Evolutionary conservation across 1,284 basidiomycete species (phyloP), one percentile per base, ranked within the genome.

Genomic region (Apiotrichum sp.): DNA sequence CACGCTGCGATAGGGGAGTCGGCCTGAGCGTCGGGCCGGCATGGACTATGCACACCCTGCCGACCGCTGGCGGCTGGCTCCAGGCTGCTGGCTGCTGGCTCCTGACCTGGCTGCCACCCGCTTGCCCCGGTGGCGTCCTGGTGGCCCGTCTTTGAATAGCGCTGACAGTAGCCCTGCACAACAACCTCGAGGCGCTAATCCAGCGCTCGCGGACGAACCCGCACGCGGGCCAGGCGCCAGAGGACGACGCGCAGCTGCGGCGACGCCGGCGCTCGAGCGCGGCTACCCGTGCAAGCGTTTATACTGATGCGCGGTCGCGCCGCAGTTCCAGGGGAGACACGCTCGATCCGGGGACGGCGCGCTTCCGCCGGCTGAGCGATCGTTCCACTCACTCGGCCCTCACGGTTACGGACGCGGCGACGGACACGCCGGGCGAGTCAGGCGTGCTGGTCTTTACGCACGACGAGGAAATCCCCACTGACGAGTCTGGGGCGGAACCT

Each of bases 181-280:
- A 62, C 47, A 73, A 73, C 48, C 68, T 77, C 42, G 75, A 75
- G 55, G 65, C 57, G 34, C 64, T 77, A 34, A 76, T 76, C 55
- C 64, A 65, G 38, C 69, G 66, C 38, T 69, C 70, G 39, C 62
- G 66, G 10, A 59, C 60, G 31, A 62, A 68, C 55, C 65, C 69
- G 32, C 53, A 47, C 34, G 56, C 35, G 47, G 49, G 36, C 35
- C 40, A 44, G 45, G 40, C 34, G 31, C 42, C 54, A 22, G 40
- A 45, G n/a, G 31, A 35, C 13, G 43, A n/a, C 8, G 48, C 44
- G 16, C 47, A 22, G 4, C 43, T 38, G 13, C 47, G 16, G 14
- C 47, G 35, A 7, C 47, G 35, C n/a, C 35, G 47, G 16, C 47
- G 47, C 22, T 46, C 50, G 34, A 52, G 50, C 36, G 50, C 33